Percentiles rank a stretch among this genome's conserved stretches.
These are phyloP conservation scores for Wolfiporia cocos DNA, from an alignment of 1,284 basidiomycete species.

Conservation along the genomic window DNA sequence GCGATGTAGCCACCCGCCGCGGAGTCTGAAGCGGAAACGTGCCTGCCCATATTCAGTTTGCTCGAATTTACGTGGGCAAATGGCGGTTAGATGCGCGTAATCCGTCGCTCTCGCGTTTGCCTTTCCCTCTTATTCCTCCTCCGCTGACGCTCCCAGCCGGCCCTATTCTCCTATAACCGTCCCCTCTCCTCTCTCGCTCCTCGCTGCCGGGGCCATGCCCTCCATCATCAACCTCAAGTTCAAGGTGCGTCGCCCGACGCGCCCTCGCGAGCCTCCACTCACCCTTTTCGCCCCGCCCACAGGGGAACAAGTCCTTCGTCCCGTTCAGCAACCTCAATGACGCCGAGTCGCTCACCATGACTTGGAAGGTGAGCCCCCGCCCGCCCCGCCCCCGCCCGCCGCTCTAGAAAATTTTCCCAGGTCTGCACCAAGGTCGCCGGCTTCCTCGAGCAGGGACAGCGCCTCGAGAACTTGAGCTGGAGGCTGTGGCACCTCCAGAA, in stretches of 20 bases:
- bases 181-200: slow-evolving; percentile 13
- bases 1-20: slow-evolving; percentile 4
- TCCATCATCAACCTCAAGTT: slow-evolving; percentile 84
- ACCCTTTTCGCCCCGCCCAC: slow-evolving; percentile 13
- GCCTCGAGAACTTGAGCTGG: slow-evolving; percentile 84
- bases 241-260: slow-evolving; percentile 46
- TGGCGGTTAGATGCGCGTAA: background rate
- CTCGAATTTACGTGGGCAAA: slow-evolving; percentile 1
- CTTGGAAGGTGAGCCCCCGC: slow-evolving; percentile 62
- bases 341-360: slow-evolving; percentile 75
- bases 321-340: slow-evolving; percentile 82
- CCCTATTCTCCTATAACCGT: slow-evolving; percentile 22
- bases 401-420: slow-evolving; percentile 29
- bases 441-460: slow-evolving; percentile 80
- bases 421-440: slow-evolving; percentile 82
- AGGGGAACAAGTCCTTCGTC: slow-evolving; percentile 89
- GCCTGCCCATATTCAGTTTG: background rate
- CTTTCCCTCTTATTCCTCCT: slow-evolving; percentile 1
- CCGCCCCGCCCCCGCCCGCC: background rate
- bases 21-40: slow-evolving; percentile 2
- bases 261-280: slow-evolving; percentile 13
- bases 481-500: slow-evolving; percentile 84
- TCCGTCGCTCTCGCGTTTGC: background rate
- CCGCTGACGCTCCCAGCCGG: slow-evolving; percentile 12
- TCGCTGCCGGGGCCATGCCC: slow-evolving; percentile 46